Percentiles rank a stretch among this genome's conserved stretches.
These are phyloP conservation scores for Papilionanthe hybrid DNA, from an alignment of 116 monocot species.

Conservation along the genomic window DNA sequence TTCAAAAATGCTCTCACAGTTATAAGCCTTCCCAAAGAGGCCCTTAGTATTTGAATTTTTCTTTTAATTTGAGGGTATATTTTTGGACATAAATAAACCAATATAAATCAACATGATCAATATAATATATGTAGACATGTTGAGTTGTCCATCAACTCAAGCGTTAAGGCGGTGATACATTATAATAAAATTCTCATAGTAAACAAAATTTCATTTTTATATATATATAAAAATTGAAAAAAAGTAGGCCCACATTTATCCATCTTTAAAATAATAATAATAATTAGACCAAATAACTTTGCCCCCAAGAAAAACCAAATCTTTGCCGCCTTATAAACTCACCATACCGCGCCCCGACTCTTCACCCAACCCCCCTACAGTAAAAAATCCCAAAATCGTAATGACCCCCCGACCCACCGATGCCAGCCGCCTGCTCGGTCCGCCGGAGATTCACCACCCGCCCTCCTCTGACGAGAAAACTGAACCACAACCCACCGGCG, in stretches of 20 bases:
- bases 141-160: no score
- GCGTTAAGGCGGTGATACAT: no score
- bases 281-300: neutral
- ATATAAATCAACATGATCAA: no score
- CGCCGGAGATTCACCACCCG: conserved; percentile 10
- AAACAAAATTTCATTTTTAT: neutral
- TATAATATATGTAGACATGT: no score
- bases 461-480: neutral
- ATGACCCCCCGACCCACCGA: neutral
- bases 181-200: no score
- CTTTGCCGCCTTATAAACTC: neutral
- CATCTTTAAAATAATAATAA: neutral
- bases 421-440: conserved; percentile 15
- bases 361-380: neutral
- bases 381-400: neutral
- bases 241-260: neutral
- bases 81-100: no score
- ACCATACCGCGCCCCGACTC: neutral
- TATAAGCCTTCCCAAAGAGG: no score
- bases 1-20: no score
- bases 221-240: neutral
- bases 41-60: no score
- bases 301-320: neutral
- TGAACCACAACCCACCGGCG: neutral
- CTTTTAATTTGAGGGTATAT: no score